phyloP scores from a whole-genome alignment of 306 rosid species.

The Carpinus fangiana region DNA sequence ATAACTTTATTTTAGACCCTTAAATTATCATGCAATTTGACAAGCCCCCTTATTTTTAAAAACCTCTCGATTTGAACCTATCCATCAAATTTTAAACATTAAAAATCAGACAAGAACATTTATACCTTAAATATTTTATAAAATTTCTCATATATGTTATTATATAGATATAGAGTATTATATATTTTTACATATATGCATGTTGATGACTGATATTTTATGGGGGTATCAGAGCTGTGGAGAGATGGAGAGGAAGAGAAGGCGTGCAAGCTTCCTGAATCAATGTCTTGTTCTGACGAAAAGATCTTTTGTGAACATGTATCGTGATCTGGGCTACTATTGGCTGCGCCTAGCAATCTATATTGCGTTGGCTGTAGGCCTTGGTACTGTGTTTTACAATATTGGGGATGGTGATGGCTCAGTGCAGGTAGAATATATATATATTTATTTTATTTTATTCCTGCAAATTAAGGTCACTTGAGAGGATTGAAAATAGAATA shows the following conservation, averaged over 20 bases:
- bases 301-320: constrained; percentile 68
- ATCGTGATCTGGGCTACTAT: constrained; percentile 62
- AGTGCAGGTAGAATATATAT: constrained; percentile 25
- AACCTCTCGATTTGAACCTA: too few relatives aligned
- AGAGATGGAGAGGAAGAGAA: constrained; percentile 34
- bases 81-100: too few relatives aligned
- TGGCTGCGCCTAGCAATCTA: constrained; percentile 65
- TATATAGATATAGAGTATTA: too few relatives aligned
- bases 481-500: not conserved
- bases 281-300: constrained; percentile 53
- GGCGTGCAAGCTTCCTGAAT: constrained; percentile 46
- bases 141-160: too few relatives aligned
- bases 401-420: constrained; percentile 37
- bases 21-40: too few relatives aligned
- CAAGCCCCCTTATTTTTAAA: too few relatives aligned
- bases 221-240: constrained; percentile 21
- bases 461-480: not conserved
- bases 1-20: too few relatives aligned
- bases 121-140: too few relatives aligned
- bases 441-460: not conserved
- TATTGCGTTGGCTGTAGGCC: constrained; percentile 30
- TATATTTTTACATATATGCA: not conserved
- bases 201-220: not conserved
- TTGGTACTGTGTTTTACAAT: constrained; percentile 45
- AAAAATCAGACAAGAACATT: too few relatives aligned